Evolutionary conservation across 306 rosid species (phyloP), one percentile per base, ranked within the genome.

Genomic region (Prunus kanzakura): DNA sequence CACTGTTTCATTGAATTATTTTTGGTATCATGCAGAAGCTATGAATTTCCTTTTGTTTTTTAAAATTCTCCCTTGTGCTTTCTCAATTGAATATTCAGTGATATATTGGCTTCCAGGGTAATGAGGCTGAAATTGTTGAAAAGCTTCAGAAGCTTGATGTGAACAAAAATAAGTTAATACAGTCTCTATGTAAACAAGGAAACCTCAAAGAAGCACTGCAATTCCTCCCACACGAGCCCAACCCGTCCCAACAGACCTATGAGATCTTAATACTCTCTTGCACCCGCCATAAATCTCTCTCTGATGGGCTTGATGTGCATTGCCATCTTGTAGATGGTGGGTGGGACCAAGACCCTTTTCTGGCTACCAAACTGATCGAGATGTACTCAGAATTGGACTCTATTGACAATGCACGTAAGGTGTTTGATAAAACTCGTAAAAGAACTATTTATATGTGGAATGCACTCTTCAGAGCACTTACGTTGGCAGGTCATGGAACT

Each of bases 361-460:
- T 94, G 69, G 98, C 97, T 71, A 91, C 97, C 57, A 94, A 91
- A 79, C 97, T 91, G 12, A 94, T 94, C 35, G 84, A 83, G 63
- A 91, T 94, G 98, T 94, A 90, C 75, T 81, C 87, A 0, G 96
- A 88, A 54, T 80, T 94, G 76, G 94, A 90, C 58, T 82, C 91
- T 55, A 65, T 91, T 18, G 93, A 90, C 50, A 66, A 75, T 73
- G 97, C 93, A 56, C 81, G 90, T 69, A 57, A 89, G 84, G 97
- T 91, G 78, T 94, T 94, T 41, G 90, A 87, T 82, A 86, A 81
- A 86, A 88, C 93, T 67, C 87, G 14, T 20, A 80, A 87, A 6
- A 91, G 87, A 83, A 91, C 96, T 29, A 91, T 94, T 15, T 94
- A 84, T 86, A 96, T 94, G 20, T 91, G 98, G 97, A 91, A 90